Conservation (phyloP, 1,284 basidiomycete species). For the Chiua sp. region DNA sequence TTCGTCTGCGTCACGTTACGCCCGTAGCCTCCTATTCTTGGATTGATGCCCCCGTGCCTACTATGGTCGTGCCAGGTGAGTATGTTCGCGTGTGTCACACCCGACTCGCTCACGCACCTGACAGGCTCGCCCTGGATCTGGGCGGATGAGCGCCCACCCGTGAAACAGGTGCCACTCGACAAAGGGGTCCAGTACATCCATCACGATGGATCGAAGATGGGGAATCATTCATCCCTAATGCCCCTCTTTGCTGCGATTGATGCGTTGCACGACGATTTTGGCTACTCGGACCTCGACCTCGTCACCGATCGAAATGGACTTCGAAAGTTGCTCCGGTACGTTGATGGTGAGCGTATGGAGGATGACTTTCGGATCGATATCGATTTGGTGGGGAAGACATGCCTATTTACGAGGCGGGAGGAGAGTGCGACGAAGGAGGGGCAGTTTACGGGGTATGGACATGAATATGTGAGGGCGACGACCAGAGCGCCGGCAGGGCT, state of each 20-base stretch:
- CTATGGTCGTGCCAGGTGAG: slow-evolving; percentile 39
- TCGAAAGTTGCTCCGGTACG: slow-evolving; percentile 41
- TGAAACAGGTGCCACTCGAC: slow-evolving; percentile 33
- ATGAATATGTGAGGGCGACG: slow-evolving; percentile 39
- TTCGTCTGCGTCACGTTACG: slow-evolving; percentile 31
- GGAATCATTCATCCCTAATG: slow-evolving; percentile 35
- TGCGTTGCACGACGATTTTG: slow-evolving; percentile 35
- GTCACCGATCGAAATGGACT: slow-evolving; percentile 44
- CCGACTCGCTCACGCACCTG: neutral
- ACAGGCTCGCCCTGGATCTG: slow-evolving; percentile 39
- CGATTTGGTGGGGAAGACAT: slow-evolving; percentile 36
- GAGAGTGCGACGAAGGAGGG: slow-evolving; percentile 8
- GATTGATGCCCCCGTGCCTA: slow-evolving; percentile 35
- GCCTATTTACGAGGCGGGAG: slow-evolving; percentile 38
- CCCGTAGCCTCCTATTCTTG: slow-evolving; percentile 41
- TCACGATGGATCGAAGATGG: slow-evolving; percentile 39
- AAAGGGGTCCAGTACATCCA: slow-evolving; percentile 34
- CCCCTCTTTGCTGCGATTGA: slow-evolving; percentile 42
- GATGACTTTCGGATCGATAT: slow-evolving; percentile 44
- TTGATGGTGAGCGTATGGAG: slow-evolving; percentile 11
- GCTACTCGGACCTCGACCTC: slow-evolving; percentile 37
- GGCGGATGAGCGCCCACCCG: slow-evolving; percentile 26
- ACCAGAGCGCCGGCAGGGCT: slow-evolving; percentile 35
- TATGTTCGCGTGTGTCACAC: neutral
- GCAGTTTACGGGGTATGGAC: slow-evolving; percentile 34